Base-by-base conservation (phyloP, 129 eudicot genomes). In the Tagetes patula region DNA sequence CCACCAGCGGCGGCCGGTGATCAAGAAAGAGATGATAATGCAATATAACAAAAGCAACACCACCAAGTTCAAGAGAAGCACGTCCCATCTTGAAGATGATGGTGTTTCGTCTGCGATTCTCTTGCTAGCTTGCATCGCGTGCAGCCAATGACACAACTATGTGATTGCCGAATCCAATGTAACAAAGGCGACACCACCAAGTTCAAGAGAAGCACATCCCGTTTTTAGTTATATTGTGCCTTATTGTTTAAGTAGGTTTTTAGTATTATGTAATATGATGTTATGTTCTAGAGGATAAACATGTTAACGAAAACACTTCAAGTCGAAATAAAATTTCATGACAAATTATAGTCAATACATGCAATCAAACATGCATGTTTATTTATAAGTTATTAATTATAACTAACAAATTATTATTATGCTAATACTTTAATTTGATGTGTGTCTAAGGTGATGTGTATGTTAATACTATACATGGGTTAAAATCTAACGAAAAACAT, bases 61-160 rank as follows among this genome's bases (percentile, higher is more conserved):
- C 14, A 78, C 54, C 68, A 86, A 88, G 82, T 91, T 91, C 87
- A 91, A 91, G 87, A 86, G 93, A 74, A 91, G 97, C 74, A 76
- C 58, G 10, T 88, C 92, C 3, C 78, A 79, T 69, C 88, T 91
- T 60, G 82, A 88, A 81, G 89, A 86, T 37, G 97, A 91, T 27
- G 97, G 89, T 32, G 68, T 84, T 69, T 88, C 96, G 59, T 80
- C 93, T 5, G 97, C 97, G 14, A 88, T 91, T 47, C 80, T 91
- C 65, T 69, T 88, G 58, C 90, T 91, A 12, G 97, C 96, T 73
- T 85, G 91, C 79, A 84, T 91, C 20, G 93, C 92, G 1, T 88
- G 86, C 60, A 65, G 81, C 80, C 78, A 46, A 45, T 79, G 52
- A 79, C 52, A 43, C 30, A 6, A 36, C 36, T 12, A 34, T 61